Evolutionary conservation across 306 rosid genomes (phyloP), one percentile per base, ranked within the genome.

Genomic region (Citrullus colocynthis): DNA sequence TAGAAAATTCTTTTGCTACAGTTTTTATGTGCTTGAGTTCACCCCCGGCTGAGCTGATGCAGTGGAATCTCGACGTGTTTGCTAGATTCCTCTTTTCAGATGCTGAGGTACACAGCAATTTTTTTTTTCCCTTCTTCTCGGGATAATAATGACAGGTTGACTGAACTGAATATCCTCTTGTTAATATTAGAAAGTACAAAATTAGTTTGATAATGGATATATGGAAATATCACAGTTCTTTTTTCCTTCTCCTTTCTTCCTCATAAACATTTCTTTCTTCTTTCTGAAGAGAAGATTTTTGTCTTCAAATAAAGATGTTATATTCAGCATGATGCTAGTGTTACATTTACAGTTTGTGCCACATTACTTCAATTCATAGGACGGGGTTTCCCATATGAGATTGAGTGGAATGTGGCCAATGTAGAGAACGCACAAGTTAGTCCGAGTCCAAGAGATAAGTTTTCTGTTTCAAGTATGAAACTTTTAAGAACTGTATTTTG

Each of bases 121-220:
- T 76, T 24, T 55, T 57, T 34, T 57, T 34, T 36, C 4, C 4
- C 6, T 42, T 44, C 7, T 9, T 18, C 67, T 17, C 11, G 36
- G 54, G 34, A 16, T 52, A 52, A 39, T 24, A 28, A 48, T 20
- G 6, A 57, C 79, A 57, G 79, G 69, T 57, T 41, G 79, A 36
- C 21, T 51, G 15, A 65, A 63, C 49, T 79, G 48, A 81, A 67
- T 24, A 86, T 85, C 66, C 34, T 18, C 64, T 83, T 65, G 77
- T 73, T 73, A 52, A 52, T 73, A 49, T 16, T 73, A 73, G 62
- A 73, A 51, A 54, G 58, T 52, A 72, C 0, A 30, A 51, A 74
- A 16, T 48, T 48, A 48, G 77, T 73, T 15, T 73, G 61, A 73
- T 51, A 13, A 73, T 73, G 77, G 20, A 17, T 73, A 73, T 52